Percentiles rank a stretch among this genome's conserved stretches.
These are phyloP conservation scores for Cyphellophora attinorum DNA, from an alignment of 2,329 filamentous ascomycete species.

Conservation along the genomic window DNA sequence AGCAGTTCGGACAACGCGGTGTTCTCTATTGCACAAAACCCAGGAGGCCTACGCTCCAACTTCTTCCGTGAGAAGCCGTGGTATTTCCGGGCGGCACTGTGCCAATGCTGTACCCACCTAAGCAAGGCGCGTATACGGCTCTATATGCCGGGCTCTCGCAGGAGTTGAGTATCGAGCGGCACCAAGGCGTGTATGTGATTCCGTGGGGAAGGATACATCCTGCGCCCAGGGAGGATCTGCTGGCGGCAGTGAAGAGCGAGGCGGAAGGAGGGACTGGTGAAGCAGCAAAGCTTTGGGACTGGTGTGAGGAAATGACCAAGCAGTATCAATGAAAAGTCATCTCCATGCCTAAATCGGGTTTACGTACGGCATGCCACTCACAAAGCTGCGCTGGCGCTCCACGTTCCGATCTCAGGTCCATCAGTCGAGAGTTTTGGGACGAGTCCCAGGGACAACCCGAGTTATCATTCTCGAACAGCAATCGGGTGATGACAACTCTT, in stretches of 20 bases:
- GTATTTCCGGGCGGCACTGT: no score
- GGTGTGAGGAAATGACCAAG: conserved; percentile 12
- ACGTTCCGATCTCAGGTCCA: no score
- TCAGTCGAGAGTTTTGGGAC: no score
- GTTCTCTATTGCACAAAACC: conserved; percentile 13
- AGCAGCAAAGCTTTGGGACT: conserved; percentile 10
- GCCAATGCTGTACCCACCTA: conserved; percentile 21
- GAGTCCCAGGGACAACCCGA: no score
- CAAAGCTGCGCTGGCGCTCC: no score
- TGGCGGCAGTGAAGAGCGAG: conserved; percentile 6
- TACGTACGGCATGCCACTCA: no score
- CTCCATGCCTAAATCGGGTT: no score
- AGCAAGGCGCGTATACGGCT: conserved; percentile 39
- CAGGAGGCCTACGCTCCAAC: not conserved
- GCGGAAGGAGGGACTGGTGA: no score
- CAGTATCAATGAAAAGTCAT: no score
- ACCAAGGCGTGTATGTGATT: conserved; percentile 29
- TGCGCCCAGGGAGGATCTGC: conserved; percentile 4
- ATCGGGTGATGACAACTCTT: no score
- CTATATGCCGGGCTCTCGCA: conserved; percentile 38
- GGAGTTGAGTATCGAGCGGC: conserved; percentile 24
- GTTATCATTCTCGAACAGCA: no score
- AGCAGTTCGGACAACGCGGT: conserved; percentile 7
- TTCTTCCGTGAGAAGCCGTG: no score
- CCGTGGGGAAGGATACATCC: conserved; percentile 35